These are phyloP conservation scores for Pezizomycotina sp. DNA, from an alignment of 2,329 filamentous ascomycete genomes.

Conservation along the genomic window DNA sequence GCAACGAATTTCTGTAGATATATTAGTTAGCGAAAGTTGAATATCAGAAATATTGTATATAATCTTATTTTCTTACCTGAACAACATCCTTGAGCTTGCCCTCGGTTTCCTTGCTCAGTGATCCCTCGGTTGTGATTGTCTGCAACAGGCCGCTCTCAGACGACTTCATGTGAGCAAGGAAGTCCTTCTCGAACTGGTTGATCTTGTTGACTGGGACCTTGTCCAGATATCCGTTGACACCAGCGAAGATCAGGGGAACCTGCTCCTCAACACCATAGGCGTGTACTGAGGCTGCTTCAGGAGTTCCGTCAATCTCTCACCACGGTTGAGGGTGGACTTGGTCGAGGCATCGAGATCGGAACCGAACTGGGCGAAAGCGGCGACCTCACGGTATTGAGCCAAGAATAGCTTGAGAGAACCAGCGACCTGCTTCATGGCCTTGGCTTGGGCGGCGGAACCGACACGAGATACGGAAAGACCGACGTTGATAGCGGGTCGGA, in stretches of 20 bases:
- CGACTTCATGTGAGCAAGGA: constrained; percentile 77
- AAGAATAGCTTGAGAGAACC: constrained; percentile 99
- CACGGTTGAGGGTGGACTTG: constrained; percentile 95
- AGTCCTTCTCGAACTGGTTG: constrained; percentile 79
- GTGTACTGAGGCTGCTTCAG: constrained; percentile 84
- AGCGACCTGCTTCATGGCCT: constrained; percentile 99
- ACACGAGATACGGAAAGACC: constrained; percentile 99
- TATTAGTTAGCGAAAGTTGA: no score
- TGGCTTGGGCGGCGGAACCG: constrained; percentile 97
- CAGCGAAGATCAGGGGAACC: constrained; percentile 97
- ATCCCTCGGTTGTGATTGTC: constrained; percentile 88
- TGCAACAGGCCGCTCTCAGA: constrained; percentile 72
- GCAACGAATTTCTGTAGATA: no score
- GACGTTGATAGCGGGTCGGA: constrained; percentile 99
- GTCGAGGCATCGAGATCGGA: constrained; percentile 97
- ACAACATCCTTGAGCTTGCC: constrained; percentile 63
- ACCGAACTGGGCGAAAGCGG: constrained; percentile 99
- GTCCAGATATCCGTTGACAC: constrained; percentile 96
- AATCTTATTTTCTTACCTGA: constrained; percentile 18
- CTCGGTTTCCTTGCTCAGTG: constrained; percentile 88
- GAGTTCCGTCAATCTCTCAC: constrained; percentile 66
- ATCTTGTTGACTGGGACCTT: constrained; percentile 77
- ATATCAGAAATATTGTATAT: no score
- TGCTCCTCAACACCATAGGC: constrained; percentile 98
- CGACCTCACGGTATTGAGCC: constrained; percentile 99